Evolutionary conservation across 2,329 filamentous ascomycete genomes (phyloP).

Genomic region (Stachybotrys elegans): DNA sequence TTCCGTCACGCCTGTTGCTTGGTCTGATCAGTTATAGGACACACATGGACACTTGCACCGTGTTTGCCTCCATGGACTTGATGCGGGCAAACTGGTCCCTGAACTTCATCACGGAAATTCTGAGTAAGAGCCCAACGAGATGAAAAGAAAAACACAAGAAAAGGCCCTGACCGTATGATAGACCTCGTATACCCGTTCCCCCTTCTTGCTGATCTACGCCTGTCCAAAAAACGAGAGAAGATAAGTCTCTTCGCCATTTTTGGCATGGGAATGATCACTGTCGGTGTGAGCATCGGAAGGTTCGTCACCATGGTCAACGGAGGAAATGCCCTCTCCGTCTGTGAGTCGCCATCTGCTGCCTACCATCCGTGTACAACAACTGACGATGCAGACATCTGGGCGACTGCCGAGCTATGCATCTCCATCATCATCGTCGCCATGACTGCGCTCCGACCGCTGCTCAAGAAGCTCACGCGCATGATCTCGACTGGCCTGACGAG

Average conservation of each 20-base stretch:
- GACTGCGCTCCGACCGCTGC: slow-evolving; percentile 9
- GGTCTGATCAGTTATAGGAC: not conserved
- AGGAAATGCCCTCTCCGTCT: slow-evolving; percentile 9
- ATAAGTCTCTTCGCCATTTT: slow-evolving; percentile 13
- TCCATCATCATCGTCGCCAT: slow-evolving; percentile 12
- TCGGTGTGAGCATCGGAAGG: slow-evolving; percentile 14
- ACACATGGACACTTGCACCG: slow-evolving; percentile 4
- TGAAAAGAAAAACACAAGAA: too few species aligned
- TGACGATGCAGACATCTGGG: slow-evolving; percentile 10
- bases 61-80: slow-evolving; percentile 12
- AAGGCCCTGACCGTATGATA: not conserved
- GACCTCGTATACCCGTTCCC: slow-evolving; percentile 17
- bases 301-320: slow-evolving; percentile 12
- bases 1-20: not conserved
- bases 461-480: slow-evolving; percentile 7
- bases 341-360: not conserved
- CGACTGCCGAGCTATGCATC: slow-evolving; percentile 10
- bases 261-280: slow-evolving; percentile 13
- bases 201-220: slow-evolving; percentile 11
- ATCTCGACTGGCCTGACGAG: slow-evolving; percentile 1
- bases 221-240: slow-evolving; percentile 14
- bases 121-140: too few species aligned
- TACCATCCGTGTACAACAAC: not conserved
- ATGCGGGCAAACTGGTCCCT: slow-evolving; percentile 16
- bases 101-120: slow-evolving; percentile 15